Evolutionary conservation across 2,329 filamentous ascomycete species (phyloP).

Genomic region (Clathrospora elynae): DNA sequence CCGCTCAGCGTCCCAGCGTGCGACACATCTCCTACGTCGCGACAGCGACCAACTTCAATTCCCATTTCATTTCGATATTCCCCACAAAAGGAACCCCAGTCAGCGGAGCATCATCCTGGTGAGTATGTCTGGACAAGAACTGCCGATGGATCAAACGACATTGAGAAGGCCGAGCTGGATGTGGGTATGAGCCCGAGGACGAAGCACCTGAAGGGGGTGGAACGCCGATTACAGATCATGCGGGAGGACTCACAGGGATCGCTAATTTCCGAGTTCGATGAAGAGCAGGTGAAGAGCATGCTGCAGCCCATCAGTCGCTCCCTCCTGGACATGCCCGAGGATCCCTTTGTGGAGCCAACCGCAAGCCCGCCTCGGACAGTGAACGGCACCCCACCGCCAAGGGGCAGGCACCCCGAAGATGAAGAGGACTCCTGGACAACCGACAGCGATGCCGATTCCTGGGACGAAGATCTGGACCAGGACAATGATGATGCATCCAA

Average conservation of each 20-base stretch:
- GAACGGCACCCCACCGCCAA: constrained; percentile 19
- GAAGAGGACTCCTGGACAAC: constrained; percentile 42
- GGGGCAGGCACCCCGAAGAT: constrained; percentile 11
- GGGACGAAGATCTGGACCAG: constrained; percentile 41
- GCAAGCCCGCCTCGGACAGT: constrained; percentile 6
- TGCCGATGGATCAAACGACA: constrained; percentile 12
- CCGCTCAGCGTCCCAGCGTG: constrained; percentile 35
- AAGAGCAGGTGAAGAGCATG: constrained; percentile 46
- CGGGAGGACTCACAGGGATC: constrained; percentile 41
- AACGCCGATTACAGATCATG: constrained; percentile 28
- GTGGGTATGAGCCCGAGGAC: constrained; percentile 29
- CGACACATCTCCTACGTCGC: constrained; percentile 29
- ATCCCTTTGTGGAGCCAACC: constrained; percentile 18
- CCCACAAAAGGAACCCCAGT: constrained; percentile 32
- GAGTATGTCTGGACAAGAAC: constrained; percentile 51
- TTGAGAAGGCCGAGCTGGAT: constrained; percentile 5
- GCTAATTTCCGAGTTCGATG: constrained; percentile 39
- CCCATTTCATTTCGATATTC: constrained; percentile 41
- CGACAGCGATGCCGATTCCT: constrained; percentile 48
- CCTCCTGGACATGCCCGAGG: constrained; percentile 23
- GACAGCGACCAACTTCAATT: constrained; percentile 41
- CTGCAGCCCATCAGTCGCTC: constrained; percentile 53
- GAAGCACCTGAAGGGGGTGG: constrained; percentile 22
- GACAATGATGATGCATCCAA: constrained; percentile 64
- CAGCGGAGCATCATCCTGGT: constrained; percentile 57